Evolutionary conservation across 148 eudicot genomes (phyloP).

Genomic region (Oxyria digyna): DNA sequence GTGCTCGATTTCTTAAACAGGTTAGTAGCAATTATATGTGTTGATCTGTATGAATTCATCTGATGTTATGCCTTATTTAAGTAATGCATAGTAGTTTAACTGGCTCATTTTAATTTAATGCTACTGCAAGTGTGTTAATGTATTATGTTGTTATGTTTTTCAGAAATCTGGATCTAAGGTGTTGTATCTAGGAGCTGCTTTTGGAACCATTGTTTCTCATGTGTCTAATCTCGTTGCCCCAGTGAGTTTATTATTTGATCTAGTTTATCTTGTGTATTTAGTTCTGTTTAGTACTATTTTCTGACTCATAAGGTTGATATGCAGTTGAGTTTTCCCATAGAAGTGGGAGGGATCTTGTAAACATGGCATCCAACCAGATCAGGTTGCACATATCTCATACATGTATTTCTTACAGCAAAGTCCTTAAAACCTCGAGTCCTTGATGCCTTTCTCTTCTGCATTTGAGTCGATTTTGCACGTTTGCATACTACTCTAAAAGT

Average conservation of each 20-base stretch:
- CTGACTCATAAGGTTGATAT: slow-evolving; percentile 6
- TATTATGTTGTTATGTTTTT: background rate
- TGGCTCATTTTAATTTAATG: background rate
- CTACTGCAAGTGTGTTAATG: background rate
- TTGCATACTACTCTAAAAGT: too few species aligned
- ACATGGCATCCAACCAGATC: too few species aligned
- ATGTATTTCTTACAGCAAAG: too few species aligned
- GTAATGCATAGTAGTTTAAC: background rate
- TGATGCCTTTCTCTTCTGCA: too few species aligned
- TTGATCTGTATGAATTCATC: background rate
- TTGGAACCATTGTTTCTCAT: slow-evolving; percentile 92
- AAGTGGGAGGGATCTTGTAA: slow-evolving; percentile 95
- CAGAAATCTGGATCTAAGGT: slow-evolving; percentile 75
- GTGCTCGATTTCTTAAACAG: slow-evolving; percentile 98
- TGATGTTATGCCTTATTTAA: background rate
- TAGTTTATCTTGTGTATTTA: background rate
- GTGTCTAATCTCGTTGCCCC: slow-evolving; percentile 90
- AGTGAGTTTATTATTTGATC: slow-evolving; percentile 24
- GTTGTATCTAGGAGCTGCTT: slow-evolving; percentile 95
- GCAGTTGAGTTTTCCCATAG: slow-evolving; percentile 94
- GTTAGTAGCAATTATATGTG: slow-evolving; percentile 27
- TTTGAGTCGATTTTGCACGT: too few species aligned
- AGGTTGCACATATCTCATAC: too few species aligned
- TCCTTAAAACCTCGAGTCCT: too few species aligned
- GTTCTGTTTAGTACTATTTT: background rate